phyloP scores from a whole-genome alignment of 306 rosid species.

The Ormosia emarginata region DNA sequence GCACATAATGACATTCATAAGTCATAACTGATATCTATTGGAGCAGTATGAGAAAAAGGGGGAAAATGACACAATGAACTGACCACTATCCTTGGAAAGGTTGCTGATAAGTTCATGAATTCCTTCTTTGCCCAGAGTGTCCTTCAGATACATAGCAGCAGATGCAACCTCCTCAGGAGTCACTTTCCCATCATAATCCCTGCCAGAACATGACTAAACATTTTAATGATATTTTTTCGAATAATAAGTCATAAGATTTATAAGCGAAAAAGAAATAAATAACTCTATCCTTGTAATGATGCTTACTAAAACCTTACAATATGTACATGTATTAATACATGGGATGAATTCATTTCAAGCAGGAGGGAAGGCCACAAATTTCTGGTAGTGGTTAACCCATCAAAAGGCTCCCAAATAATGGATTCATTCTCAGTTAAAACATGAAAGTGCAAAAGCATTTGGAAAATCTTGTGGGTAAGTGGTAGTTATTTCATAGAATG shows the following conservation, averaged over 20 bases:
- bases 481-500: not conserved
- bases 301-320: not conserved
- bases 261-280: not conserved
- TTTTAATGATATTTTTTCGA: not conserved
- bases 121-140: conserved; percentile 76
- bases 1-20: not conserved
- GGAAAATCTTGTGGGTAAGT: not conserved
- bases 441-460: not conserved
- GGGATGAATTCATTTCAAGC: not conserved
- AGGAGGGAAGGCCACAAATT: not conserved
- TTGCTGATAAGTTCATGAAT: conserved; percentile 71
- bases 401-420: not conserved
- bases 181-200: conserved; percentile 89
- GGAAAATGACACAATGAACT: conserved; percentile 7
- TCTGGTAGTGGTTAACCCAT: not conserved
- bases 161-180: conserved; percentile 83
- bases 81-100: conserved; percentile 76
- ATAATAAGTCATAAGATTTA: not conserved
- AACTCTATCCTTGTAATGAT: not conserved
- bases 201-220: conserved; percentile 33
- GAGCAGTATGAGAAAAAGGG: not conserved
- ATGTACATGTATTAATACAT: not conserved
- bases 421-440: not conserved
- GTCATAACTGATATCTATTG: not conserved
- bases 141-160: conserved; percentile 76